A percentile compares a stretch with the other conserved stretches of the same genome.
Evolutionary conservation across 2,329 filamentous ascomycete genomes (phyloP).

Genomic region (Venturia nashicola): DNA sequence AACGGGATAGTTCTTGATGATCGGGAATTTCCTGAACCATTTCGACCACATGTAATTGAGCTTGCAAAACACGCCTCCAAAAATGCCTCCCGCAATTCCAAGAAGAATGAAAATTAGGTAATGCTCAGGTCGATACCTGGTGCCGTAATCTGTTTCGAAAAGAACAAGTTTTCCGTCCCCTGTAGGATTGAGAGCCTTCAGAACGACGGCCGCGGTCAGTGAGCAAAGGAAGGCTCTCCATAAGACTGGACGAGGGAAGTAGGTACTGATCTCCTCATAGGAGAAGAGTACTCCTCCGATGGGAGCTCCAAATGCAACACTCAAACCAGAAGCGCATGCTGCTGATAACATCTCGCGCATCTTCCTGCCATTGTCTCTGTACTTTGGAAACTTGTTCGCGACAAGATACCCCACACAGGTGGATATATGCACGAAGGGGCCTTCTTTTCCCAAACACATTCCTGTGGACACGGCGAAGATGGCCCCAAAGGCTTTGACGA

Average conservation of each 20-base stretch:
- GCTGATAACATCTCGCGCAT: constrained; percentile 47
- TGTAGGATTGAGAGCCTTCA: constrained; percentile 46
- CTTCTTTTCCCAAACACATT: constrained; percentile 51
- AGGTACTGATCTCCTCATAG: constrained; percentile 49
- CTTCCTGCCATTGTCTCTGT: constrained; percentile 44
- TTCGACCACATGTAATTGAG: constrained; percentile 46
- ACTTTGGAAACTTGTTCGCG: constrained; percentile 41
- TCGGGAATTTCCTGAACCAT: constrained; percentile 37
- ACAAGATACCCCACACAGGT: constrained; percentile 45
- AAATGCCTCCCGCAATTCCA: constrained; percentile 44
- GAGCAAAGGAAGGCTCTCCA: constrained; percentile 49
- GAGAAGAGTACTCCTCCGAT: constrained; percentile 50
- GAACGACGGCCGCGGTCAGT: constrained; percentile 40
- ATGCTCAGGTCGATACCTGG: constrained; percentile 41
- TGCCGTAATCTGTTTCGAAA: constrained; percentile 48
- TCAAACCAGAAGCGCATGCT: constrained; percentile 44
- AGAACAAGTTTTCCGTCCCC: constrained; percentile 48
- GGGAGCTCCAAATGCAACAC: constrained; percentile 49
- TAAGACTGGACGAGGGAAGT: constrained; percentile 46
- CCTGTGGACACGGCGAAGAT: constrained; percentile 46
- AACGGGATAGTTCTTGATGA: constrained; percentile 44
- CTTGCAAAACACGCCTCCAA: constrained; percentile 47
- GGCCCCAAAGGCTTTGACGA: constrained; percentile 46
- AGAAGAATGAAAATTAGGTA: constrained; percentile 46
- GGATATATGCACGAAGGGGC: constrained; percentile 49